Conservation (phyloP, 768 basidiomycete genomes). For the Russula emetica region DNA sequence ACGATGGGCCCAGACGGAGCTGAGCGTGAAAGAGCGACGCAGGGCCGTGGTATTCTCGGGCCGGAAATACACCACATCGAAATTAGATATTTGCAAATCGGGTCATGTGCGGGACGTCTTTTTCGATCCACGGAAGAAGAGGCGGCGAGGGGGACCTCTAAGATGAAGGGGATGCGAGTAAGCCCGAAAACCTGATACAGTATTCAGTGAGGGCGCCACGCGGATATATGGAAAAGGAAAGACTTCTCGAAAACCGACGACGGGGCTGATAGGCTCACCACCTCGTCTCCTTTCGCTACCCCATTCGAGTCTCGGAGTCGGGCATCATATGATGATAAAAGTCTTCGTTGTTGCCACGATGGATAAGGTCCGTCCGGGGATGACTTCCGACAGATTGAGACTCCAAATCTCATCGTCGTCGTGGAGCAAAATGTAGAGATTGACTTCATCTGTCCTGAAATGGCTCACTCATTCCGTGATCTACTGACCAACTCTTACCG, state of each 20-base stretch:
- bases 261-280: slow-evolving; percentile 2
- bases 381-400: background rate
- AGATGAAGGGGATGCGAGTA: too few relatives aligned
- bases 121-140: slow-evolving; percentile 14
- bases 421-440: background rate
- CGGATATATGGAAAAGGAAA: background rate
- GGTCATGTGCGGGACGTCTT: background rate
- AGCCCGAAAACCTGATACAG: background rate
- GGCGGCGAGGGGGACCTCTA: background rate
- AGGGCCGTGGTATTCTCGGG: background rate
- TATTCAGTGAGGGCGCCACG: background rate
- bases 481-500: slow-evolving; percentile 1
- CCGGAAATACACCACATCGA: background rate
- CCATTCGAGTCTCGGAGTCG: too few relatives aligned
- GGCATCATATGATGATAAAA: background rate
- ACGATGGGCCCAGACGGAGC: too few relatives aligned
- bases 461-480: slow-evolving; percentile 3
- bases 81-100: slow-evolving; percentile 1
- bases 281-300: background rate
- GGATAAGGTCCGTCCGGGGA: background rate
- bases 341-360: background rate
- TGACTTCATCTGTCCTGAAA: slow-evolving; percentile 4
- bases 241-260: background rate
- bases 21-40: too few relatives aligned
- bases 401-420: slow-evolving; percentile 4